Percentiles rank a stretch among this genome's conserved stretches.
Conservation (phyloP, 345 rosid species). For the Arabidopsis suecica region DNA sequence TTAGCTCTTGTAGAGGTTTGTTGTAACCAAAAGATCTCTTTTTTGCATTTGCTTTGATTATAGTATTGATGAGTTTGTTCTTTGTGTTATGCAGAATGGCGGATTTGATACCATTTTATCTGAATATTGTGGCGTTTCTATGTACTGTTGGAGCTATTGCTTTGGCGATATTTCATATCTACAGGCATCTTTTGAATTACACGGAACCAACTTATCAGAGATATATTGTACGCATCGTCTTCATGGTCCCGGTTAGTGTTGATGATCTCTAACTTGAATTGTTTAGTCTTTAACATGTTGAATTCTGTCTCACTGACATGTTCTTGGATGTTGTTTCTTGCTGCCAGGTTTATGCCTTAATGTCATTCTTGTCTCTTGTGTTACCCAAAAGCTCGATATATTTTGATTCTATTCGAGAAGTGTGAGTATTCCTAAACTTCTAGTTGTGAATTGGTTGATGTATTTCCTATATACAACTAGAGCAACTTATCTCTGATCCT, state of each 20-base stretch:
- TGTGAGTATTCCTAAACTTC: constrained; percentile 60
- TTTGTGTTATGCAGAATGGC: constrained; percentile 52
- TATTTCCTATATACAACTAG: neutral
- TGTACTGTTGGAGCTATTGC: constrained; percentile 80
- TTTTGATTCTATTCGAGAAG: constrained; percentile 94
- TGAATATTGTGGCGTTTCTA: constrained; percentile 63
- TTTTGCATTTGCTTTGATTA: constrained; percentile 16
- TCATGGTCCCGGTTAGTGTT: constrained; percentile 93
- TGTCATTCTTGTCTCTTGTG: constrained; percentile 87
- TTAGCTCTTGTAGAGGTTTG: constrained; percentile 39
- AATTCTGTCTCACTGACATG: constrained; percentile 8
- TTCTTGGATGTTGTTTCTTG: neutral
- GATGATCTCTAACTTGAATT: neutral
- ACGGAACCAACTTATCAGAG: constrained; percentile 97
- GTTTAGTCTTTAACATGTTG: constrained; percentile 6
- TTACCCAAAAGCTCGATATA: constrained; percentile 78
- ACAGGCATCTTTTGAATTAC: constrained; percentile 86
- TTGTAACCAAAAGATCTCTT: neutral
- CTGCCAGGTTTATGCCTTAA: constrained; percentile 80
- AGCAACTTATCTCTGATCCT: neutral
- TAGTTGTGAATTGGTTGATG: neutral
- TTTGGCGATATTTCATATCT: constrained; percentile 77
- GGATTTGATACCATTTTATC: constrained; percentile 60
- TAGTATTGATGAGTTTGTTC: constrained; percentile 7
- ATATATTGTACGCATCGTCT: constrained; percentile 89